Percentiles rank a stretch among this genome's conserved stretches.
phyloP scores from a whole-genome alignment of 768 basidiomycete genomes.

The Pluteus cervinus region DNA sequence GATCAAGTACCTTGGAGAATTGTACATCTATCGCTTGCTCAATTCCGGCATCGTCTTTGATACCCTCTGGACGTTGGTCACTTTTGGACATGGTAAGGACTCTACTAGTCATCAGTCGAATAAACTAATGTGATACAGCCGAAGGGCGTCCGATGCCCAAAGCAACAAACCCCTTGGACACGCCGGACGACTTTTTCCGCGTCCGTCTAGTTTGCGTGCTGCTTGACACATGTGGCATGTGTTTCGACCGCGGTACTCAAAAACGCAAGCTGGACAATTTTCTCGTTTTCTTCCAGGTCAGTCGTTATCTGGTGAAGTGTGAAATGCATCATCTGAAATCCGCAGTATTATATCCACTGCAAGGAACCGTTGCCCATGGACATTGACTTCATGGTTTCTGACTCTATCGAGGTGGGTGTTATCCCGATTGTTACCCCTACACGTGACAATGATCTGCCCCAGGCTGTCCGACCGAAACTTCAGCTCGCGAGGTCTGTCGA shows the following conservation, averaged over 20 bases:
- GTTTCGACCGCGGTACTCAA: conserved; percentile 91
- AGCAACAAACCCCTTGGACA: conserved; percentile 70
- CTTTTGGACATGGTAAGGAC: conserved; percentile 90
- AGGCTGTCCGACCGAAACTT: conserved; percentile 87
- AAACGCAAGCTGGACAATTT: conserved; percentile 93
- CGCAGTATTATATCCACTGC: conserved; percentile 79
- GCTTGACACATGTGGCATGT: conserved; percentile 94
- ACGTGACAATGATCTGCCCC: conserved; percentile 3
- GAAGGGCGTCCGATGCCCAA: conserved; percentile 86
- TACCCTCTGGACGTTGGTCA: conserved; percentile 88
- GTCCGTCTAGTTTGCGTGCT: conserved; percentile 86
- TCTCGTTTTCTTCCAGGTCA: conserved; percentile 88
- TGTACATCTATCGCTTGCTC: conserved; percentile 93
- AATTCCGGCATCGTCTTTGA: conserved; percentile 90
- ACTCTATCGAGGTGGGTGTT: conserved; percentile 77
- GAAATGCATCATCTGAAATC: conserved; percentile 2
- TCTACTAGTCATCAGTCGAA: neutral
- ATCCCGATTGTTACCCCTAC: neutral
- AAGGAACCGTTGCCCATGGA: conserved; percentile 94
- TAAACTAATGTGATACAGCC: conserved; percentile 38
- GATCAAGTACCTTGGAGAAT: conserved; percentile 92
- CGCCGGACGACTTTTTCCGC: conserved; percentile 96
- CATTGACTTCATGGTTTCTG: conserved; percentile 93
- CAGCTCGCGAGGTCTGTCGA: conserved; percentile 66
- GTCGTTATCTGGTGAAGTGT: conserved; percentile 4